phyloP scores from a whole-genome alignment of 345 rosid genomes.

The Syzygium oleosum region DNA sequence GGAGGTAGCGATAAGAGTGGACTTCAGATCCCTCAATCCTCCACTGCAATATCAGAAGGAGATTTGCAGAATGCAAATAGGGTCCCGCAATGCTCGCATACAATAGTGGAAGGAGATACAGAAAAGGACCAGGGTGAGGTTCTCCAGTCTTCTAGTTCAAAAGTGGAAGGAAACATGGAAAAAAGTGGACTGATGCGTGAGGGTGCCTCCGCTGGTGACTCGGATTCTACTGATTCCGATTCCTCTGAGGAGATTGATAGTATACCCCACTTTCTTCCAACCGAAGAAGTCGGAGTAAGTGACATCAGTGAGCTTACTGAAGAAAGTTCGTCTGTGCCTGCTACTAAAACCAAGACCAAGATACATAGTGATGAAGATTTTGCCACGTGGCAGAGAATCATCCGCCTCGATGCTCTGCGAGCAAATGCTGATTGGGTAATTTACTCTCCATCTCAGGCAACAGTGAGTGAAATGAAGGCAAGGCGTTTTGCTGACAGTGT shows the following conservation, averaged over 20 bases:
- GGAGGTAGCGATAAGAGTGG: neutral
- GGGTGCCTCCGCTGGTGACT: constrained; percentile 35
- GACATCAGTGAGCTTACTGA: constrained; percentile 16
- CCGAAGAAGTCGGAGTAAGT: constrained; percentile 20
- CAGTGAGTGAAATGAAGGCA: constrained; percentile 49
- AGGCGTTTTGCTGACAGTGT: constrained; percentile 47
- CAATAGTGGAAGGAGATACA: neutral
- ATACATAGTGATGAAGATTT: constrained; percentile 59
- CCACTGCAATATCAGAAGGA: neutral
- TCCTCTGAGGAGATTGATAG: constrained; percentile 50
- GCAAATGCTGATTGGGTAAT: constrained; percentile 72
- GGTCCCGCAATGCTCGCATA: neutral
- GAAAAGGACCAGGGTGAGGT: neutral
- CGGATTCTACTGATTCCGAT: constrained; percentile 46
- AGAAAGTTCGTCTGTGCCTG: constrained; percentile 20
- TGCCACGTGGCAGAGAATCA: constrained; percentile 79
- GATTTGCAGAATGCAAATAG: neutral
- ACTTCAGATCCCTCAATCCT: neutral
- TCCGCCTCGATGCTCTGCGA: constrained; percentile 86
- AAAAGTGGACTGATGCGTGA: constrained; percentile 36
- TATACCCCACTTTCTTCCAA: constrained; percentile 23
- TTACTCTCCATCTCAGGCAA: constrained; percentile 67
- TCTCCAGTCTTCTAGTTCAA: neutral
- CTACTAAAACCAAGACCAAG: constrained; percentile 17
- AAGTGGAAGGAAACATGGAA: constrained; percentile 30